Conservation (phyloP, 2,329 filamentous ascomycete species). For the Aspergillus viridinutans region DNA sequence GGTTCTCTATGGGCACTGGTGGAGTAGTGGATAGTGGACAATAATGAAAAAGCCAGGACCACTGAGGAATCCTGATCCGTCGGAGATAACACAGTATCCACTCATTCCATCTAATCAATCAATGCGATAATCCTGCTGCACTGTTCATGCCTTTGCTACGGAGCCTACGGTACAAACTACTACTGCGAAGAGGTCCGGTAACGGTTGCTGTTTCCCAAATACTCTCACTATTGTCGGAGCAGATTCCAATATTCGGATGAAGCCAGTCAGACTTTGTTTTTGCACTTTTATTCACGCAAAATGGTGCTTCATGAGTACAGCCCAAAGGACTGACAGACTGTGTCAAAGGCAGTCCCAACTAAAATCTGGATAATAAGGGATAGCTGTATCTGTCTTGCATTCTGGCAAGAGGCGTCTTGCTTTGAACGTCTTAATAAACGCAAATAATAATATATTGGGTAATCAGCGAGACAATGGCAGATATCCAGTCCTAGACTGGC, state of each 20-base stretch:
- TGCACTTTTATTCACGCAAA: not conserved
- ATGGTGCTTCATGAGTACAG: not conserved
- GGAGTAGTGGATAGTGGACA: not conserved
- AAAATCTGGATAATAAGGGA: no score
- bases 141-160: not conserved
- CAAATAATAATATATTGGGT: not conserved
- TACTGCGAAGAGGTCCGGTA: not conserved
- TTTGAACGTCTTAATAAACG: no score
- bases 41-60: not conserved
- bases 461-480: not conserved
- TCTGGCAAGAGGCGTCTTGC: no score
- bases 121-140: not conserved
- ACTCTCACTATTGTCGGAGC: not conserved
- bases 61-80: not conserved
- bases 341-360: no score
- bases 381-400: no score
- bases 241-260: not conserved
- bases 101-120: conserved; percentile 24
- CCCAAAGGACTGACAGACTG: not conserved
- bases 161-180: not conserved
- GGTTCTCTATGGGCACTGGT: not conserved
- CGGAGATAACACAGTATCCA: conserved; percentile 12
- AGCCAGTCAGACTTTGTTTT: not conserved
- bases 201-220: not conserved
- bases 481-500: not conserved